Evolutionary conservation across 2,329 filamentous ascomycete genomes (phyloP).

Genomic region (Stagonosporopsis vannaccii): DNA sequence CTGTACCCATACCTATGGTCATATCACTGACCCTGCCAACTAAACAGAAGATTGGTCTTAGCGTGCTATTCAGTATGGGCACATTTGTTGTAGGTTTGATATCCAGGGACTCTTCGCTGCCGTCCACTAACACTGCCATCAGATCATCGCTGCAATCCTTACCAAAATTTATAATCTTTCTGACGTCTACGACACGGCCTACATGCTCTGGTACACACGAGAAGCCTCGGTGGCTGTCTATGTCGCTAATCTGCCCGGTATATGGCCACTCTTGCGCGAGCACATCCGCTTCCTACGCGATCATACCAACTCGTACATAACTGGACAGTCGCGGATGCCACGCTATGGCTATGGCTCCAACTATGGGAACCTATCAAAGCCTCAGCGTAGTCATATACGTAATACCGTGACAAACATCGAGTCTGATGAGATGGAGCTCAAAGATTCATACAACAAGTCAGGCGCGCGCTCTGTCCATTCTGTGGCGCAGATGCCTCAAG

Average conservation of each 20-base stretch:
- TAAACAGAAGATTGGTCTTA: slow-evolving; percentile 62
- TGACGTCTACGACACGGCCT: slow-evolving; percentile 49
- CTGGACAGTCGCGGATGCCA: slow-evolving; percentile 21
- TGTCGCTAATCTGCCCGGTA: slow-evolving; percentile 62
- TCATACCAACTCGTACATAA: slow-evolving; percentile 27
- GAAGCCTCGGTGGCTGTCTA: slow-evolving; percentile 62
- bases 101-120: slow-evolving; percentile 4
- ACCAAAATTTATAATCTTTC: slow-evolving; percentile 59
- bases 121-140: slow-evolving; percentile 10
- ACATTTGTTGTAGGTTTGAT: slow-evolving; percentile 51
- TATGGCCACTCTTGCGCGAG: slow-evolving; percentile 61
- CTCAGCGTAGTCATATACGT: slow-evolving; percentile 18
- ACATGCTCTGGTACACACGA: slow-evolving; percentile 61
- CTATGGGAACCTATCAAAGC: slow-evolving; percentile 28
- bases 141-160: slow-evolving; percentile 53
- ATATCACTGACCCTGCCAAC: slow-evolving; percentile 58
- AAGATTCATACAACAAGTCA: slow-evolving; percentile 20
- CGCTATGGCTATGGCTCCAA: slow-evolving; percentile 29
- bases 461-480: slow-evolving; percentile 16
- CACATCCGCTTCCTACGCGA: slow-evolving; percentile 47
- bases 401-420: slow-evolving; percentile 7
- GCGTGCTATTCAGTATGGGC: slow-evolving; percentile 60
- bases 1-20: slow-evolving; percentile 64
- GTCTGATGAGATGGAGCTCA: slow-evolving; percentile 35
- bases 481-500: neutral